Percentiles rank a stretch among this genome's conserved stretches.
These are phyloP conservation scores for Linnemannia schmuckeri DNA, from an alignment of 192 early-diverging fungal species.

Conservation along the genomic window DNA sequence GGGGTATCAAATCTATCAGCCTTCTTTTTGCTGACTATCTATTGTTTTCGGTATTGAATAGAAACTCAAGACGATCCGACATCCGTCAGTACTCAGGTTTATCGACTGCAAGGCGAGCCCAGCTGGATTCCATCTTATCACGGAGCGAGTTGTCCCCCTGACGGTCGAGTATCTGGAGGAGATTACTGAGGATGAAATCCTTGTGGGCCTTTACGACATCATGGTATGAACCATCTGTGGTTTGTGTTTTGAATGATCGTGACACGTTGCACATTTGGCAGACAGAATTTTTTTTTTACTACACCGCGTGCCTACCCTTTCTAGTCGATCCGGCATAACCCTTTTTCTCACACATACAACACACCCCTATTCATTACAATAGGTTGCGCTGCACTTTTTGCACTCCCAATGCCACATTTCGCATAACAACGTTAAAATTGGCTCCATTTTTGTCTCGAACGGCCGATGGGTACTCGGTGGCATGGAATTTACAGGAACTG, in stretches of 20 bases:
- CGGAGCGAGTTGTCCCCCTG: slow-evolving; percentile 39
- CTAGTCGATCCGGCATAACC: background rate
- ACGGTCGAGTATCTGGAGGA: slow-evolving; percentile 44
- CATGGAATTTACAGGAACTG: slow-evolving; percentile 54
- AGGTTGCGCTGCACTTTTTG: slow-evolving; percentile 54
- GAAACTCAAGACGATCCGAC: slow-evolving; percentile 55
- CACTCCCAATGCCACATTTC: slow-evolving; percentile 55
- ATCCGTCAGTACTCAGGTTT: slow-evolving; percentile 52
- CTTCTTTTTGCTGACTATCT: background rate
- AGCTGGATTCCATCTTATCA: slow-evolving; percentile 50
- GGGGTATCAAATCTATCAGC: background rate
- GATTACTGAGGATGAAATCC: slow-evolving; percentile 48
- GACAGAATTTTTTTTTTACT: background rate
- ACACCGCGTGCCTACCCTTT: background rate
- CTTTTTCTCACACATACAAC: background rate
- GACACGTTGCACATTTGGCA: background rate
- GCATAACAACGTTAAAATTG: slow-evolving; percentile 50
- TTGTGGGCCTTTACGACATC: slow-evolving; percentile 51
- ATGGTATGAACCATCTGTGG: slow-evolving; percentile 20
- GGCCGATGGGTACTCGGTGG: slow-evolving; percentile 54
- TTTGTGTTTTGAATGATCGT: background rate
- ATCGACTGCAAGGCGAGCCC: slow-evolving; percentile 51
- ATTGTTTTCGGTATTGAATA: background rate
- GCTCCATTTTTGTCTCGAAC: slow-evolving; percentile 52
- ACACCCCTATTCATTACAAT: background rate